Base-by-base conservation (phyloP, 208 protist genomes). In the Leishmania braziliensis region DNA sequence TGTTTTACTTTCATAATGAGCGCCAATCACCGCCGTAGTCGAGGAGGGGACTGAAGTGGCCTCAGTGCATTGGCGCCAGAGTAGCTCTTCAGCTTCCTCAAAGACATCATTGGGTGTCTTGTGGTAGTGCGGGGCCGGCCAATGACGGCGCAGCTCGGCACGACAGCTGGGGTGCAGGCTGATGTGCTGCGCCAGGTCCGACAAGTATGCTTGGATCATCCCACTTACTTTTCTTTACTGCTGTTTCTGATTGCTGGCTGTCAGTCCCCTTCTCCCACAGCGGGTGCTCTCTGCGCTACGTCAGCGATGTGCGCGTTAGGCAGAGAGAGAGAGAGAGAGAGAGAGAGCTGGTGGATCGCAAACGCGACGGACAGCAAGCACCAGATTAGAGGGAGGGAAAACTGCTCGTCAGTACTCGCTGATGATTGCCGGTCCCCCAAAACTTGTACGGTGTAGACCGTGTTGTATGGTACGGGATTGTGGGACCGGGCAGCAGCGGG, bases 101-200 rank as follows among this genome's bases (percentile, higher is more conserved):
- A 33, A 10, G 10, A 56, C 53, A 26, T 80, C 80, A n/a, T 77
- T 39, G 36, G 0, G 36, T 1, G 36, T 39, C 36, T 39, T 83
- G 71, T 92, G 87, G 70, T 81, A 78, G 72, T 90, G 89, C 5
- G 87, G 84, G 16, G 87, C 85, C 63, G 89, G 89, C 89, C 89
- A 92, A 82, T 92, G 89, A 50, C 86, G 81, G 2, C 85, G 84
- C 53, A 83, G 73, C 39, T 81, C 73, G 2, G 77, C 68, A 56
- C 81, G 85, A 77, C 89, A 90, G 63, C 73, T 77, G 20, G 87
- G 87, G 79, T 92, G 87, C 60, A 85, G 66, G 54, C 84, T 83
- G 48, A 92, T 75, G 43, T 74, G 80, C 1, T 16, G 68, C 48
- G 89, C 86, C 58, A 89, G 54, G 50, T 86, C 79, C 14, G 77